phyloP scores from a whole-genome alignment of 108 stramenopile species.

The Schizochytrium sp. region DNA sequence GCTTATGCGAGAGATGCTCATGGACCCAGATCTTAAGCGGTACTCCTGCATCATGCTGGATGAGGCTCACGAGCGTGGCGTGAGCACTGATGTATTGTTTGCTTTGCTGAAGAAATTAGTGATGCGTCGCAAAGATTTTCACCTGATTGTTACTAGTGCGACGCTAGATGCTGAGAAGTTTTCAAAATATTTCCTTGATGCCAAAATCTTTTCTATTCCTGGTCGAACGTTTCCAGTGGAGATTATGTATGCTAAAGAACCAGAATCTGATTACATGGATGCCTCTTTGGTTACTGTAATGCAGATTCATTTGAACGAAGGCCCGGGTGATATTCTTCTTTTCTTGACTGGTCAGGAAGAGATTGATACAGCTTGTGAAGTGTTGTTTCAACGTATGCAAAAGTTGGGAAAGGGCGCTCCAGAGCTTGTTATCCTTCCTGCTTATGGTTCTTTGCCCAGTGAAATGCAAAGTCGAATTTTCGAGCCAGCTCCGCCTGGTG shows the following conservation, averaged over 20 bases:
- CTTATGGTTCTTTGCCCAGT: slow-evolving; percentile 94
- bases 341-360: slow-evolving; percentile 99
- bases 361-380: slow-evolving; percentile 98
- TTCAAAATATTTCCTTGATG: slow-evolving; percentile 91
- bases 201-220: slow-evolving; percentile 97
- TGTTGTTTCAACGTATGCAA: slow-evolving; percentile 94
- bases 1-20: slow-evolving; percentile 91
- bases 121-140: slow-evolving; percentile 87
- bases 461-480: slow-evolving; percentile 99
- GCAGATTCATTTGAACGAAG: slow-evolving; percentile 97
- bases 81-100: slow-evolving; percentile 98
- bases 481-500: slow-evolving; percentile 93
- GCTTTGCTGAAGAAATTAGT: slow-evolving; percentile 94
- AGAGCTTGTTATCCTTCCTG: slow-evolving; percentile 95
- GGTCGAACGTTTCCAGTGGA: slow-evolving; percentile 96
- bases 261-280: slow-evolving; percentile 96
- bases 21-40: slow-evolving; percentile 88
- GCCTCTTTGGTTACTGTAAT: slow-evolving; percentile 95
- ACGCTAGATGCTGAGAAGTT: slow-evolving; percentile 98
- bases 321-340: slow-evolving; percentile 94
- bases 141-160: slow-evolving; percentile 93
- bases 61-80: slow-evolving; percentile 98
- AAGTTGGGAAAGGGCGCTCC: slow-evolving; percentile 94
- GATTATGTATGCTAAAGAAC: slow-evolving; percentile 96
- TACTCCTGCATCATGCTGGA: slow-evolving; percentile 91